Base-by-base conservation (phyloP, 176 grass and related monocot genomes). In the Thalia dealbata region DNA sequence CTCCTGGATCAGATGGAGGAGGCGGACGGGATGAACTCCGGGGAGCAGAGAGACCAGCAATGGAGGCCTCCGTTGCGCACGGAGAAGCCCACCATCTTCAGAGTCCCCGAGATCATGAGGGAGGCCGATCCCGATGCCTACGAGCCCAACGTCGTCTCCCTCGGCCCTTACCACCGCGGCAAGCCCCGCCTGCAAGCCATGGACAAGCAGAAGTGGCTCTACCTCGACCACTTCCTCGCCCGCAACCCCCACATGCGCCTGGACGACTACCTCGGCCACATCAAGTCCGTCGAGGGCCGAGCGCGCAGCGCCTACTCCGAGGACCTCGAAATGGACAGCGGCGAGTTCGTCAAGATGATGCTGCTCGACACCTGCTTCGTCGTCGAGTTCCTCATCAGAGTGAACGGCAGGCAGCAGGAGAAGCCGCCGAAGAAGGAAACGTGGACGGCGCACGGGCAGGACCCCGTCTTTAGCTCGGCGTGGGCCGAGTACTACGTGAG, bases 401-500 rank as follows among this genome's bases (percentile, higher is more conserved):
- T 44, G 18, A 69, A 16, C 5, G 15, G 11, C 18, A 21, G 66
- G 35, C 1, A 6, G 43, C 7, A 38, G 38, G n/a, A 18, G 10
- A 28, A 0, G 61, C 12, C 10, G 8, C n/a, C n/a, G n/a, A 4
- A 14, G 61, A 14, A 28, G 25, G 23, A 21, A n/a, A n/a, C 3
- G 1, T 5, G 1, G 43, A 28, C 23, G 42, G n/a, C 15, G 11
- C 18, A 46, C 14, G 22, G 15, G 1, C 41, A 65, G 0, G 75
- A 83, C 56, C 74, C 74, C 6, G 63, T 83, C 62, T 73, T 73
- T 38, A 78, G 81, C 70, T 38, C 14, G 16, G 18, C 48, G 29
- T 42, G 69, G 55, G 24, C 50, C 10, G 64, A 23, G 7, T 61
- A 62, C 43, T 77, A 70, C 41, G 44, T 83, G 59, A 72, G 50